Base-by-base conservation (phyloP, 2,329 filamentous ascomycete genomes). In the Arthrinium puccinioides region DNA sequence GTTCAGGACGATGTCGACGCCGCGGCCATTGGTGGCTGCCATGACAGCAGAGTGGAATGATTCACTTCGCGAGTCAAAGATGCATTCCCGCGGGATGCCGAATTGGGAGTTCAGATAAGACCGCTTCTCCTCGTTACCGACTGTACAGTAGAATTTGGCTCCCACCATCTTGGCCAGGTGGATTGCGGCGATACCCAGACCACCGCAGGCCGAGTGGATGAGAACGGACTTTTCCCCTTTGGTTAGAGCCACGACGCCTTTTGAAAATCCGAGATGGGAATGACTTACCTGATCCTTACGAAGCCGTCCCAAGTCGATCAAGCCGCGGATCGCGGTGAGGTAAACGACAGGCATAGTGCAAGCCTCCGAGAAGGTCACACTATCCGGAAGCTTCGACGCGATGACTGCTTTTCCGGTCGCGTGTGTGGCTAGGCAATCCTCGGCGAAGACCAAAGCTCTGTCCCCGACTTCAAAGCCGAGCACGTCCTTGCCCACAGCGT, bases 1-100 rank as follows among this genome's bases (percentile, higher is more conserved):
- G 48, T 66, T 66, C 8, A 69, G 48, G 2, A 63, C 59, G 0
- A 44, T 6, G 20, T 46, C 40, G 31, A 28, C 26, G 7, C 26
- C 26, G n/a, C n/a, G 6, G 13, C 13, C 13, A 4, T 28, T 37
- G 11, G 45, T 48, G 19, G 33, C 40, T n/a, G 27, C 33, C 40
- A 42, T 40, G 26, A 48, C 24, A 4, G 32, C 44, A 6, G 36
- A 35, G 4, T 39, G 36, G 32, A 48, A 48, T 2, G 31, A 37
- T n/a, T 27, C 11, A 14, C 40, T 32, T 14, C 44, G 38, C 4
- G 44, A 46, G 25, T 41, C 40, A 36, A 48, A 48, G 28, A 48
- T 48, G 20, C 21, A 34, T 16, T 39, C 24, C 20, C 38, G 33
- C 11, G 41, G 42, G 13, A 48, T 36, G 6, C 38, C 28, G 14